Evolutionary conservation across 1,284 basidiomycete genomes (phyloP).

Genomic region (Wolfiporia cocos): DNA sequence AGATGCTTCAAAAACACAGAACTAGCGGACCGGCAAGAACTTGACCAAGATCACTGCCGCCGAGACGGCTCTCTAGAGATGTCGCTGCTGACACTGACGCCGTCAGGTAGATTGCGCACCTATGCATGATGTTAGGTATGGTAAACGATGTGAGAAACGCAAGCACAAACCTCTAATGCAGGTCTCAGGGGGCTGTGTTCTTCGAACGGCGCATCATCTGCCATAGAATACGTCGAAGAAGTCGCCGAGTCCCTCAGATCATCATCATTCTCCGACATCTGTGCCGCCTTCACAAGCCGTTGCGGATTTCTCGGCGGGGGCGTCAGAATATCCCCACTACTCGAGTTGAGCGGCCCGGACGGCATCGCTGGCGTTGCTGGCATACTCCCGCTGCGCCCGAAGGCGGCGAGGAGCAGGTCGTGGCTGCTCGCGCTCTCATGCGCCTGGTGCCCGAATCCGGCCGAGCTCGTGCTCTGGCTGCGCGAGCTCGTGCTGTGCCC

Average conservation of each 20-base stretch:
- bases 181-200: conserved; percentile 28
- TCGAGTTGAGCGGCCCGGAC: conserved; percentile 10
- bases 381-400: conserved; percentile 17
- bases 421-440: conserved; percentile 54
- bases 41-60: neutral
- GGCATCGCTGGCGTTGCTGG: conserved; percentile 17
- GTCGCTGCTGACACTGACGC: neutral
- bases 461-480: conserved; percentile 16
- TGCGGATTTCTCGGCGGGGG: conserved; percentile 41
- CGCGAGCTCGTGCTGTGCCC: conserved; percentile 19
- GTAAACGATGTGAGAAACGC: too few relatives aligned
- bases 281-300: conserved; percentile 14
- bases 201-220: conserved; percentile 37
- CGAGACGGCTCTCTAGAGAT: neutral
- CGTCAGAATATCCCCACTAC: conserved; percentile 22
- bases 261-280: conserved; percentile 32
- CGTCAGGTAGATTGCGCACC: neutral
- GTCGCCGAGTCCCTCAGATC: conserved; percentile 26
- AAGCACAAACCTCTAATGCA: neutral
- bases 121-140: neutral
- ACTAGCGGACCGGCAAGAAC: neutral
- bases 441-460: conserved; percentile 33
- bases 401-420: conserved; percentile 49
- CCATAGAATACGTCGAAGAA: conserved; percentile 23
- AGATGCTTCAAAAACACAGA: neutral